Percentiles rank a stretch among this genome's conserved stretches.
Evolutionary conservation across 2,329 filamentous ascomycete species (phyloP).

Genomic region (Colletotrichum orchidophilum): DNA sequence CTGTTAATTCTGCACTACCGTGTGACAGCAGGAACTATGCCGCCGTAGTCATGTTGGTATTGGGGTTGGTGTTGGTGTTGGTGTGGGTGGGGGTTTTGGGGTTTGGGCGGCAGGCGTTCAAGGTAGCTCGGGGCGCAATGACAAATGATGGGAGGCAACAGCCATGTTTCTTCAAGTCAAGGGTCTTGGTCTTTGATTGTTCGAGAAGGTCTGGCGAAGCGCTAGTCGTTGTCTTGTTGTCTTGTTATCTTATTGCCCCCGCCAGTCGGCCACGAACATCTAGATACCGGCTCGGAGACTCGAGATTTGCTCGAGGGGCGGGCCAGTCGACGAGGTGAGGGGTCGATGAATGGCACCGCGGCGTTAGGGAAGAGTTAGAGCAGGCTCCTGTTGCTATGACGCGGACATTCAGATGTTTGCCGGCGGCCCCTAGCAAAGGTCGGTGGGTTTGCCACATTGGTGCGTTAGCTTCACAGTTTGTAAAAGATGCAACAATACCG

Average conservation of each 20-base stretch:
- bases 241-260: not conserved
- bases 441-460: not conserved
- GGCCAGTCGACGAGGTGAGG: not conserved
- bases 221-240: not conserved
- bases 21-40: conserved; percentile 21
- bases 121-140: not conserved
- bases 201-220: not conserved
- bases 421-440: conserved; percentile 2
- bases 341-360: not conserved
- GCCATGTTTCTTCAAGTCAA: not conserved
- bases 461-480: conserved; percentile 17
- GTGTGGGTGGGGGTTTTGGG: not conserved
- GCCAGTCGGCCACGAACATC: not conserved
- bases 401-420: conserved; percentile 12
- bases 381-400: conserved; percentile 14
- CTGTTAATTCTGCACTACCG: conserved; percentile 14
- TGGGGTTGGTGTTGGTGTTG: not conserved
- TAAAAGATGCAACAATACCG: conserved; percentile 31
- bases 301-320: not conserved
- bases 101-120: not conserved
- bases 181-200: conserved; percentile 2
- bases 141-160: conserved; percentile 10
- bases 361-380: not conserved
- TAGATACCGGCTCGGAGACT: not conserved
- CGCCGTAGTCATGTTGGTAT: conserved; percentile 4